Evolutionary conservation across 345 rosid genomes (phyloP).

Genomic region (Excoecaria cochinchinensis): DNA sequence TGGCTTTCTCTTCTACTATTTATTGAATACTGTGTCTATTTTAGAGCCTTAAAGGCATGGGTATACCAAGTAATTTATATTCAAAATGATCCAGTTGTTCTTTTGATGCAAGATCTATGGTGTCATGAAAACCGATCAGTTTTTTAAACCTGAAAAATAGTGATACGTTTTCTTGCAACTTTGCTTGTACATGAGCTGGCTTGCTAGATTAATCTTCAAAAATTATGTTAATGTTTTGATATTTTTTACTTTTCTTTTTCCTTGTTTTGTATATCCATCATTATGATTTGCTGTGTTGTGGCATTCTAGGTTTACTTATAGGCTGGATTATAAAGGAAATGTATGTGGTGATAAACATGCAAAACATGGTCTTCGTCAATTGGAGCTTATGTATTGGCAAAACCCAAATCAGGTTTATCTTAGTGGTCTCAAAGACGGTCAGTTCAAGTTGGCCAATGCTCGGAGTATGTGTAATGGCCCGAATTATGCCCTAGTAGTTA

Average conservation of each 20-base stretch:
- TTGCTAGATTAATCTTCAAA: conserved; percentile 11
- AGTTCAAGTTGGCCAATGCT: conserved; percentile 67
- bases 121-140: not conserved
- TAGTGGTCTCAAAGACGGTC: conserved; percentile 80
- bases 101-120: not conserved
- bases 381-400: conserved; percentile 85
- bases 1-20: not conserved
- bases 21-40: not conserved
- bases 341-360: conserved; percentile 86
- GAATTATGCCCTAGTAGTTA: too few species aligned
- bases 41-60: not conserved
- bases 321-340: conserved; percentile 96
- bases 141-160: not conserved
- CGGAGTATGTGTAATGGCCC: conserved; percentile 86
- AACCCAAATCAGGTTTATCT: conserved; percentile 96
- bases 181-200: not conserved
- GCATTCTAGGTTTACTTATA: conserved; percentile 74
- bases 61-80: not conserved
- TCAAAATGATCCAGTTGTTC: not conserved
- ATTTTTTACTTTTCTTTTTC: not conserved
- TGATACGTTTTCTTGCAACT: not conserved
- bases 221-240: not conserved
- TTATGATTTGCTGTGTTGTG: conserved; percentile 22
- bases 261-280: not conserved
- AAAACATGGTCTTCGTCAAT: conserved; percentile 63